phyloP scores from a whole-genome alignment of 2,329 filamentous ascomycete species.

The Diaporthe sp. region DNA sequence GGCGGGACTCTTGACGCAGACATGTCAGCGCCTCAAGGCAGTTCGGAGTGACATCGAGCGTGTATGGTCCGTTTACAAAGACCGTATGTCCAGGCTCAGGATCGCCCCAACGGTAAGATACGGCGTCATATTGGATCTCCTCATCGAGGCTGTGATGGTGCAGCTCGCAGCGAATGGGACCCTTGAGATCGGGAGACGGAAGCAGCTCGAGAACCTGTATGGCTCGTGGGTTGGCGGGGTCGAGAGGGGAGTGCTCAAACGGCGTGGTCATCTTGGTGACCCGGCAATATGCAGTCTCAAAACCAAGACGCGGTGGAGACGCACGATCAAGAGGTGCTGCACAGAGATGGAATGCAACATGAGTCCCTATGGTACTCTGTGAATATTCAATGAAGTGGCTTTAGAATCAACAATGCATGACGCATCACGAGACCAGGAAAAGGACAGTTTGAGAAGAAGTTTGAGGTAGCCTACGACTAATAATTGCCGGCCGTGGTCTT shows the following conservation, averaged over 20 bases:
- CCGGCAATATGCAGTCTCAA: accelerated
- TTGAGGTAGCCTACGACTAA: not conserved
- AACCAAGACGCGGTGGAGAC: not conserved
- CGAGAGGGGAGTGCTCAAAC: not conserved
- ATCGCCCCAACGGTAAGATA: conserved; percentile 6
- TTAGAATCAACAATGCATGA: not conserved
- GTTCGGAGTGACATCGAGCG: conserved; percentile 7
- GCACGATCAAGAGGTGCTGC: not conserved
- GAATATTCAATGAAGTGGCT: not conserved
- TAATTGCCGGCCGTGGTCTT: not conserved
- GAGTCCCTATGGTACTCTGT: not conserved
- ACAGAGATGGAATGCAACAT: not conserved
- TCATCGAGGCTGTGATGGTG: not conserved
- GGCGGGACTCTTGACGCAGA: not conserved
- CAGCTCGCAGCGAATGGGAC: not conserved
- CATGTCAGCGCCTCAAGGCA: not conserved
- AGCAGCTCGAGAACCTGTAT: not conserved
- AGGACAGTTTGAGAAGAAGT: not conserved
- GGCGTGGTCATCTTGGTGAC: not conserved
- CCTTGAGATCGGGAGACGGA: not conserved
- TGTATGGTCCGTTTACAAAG: not conserved
- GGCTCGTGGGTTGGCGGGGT: not conserved
- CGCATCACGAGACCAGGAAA: not conserved
- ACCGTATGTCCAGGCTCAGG: not conserved
- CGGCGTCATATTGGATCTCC: not conserved